phyloP scores from a whole-genome alignment of 768 basidiomycete species.

The Auricularia auricula-judae region DNA sequence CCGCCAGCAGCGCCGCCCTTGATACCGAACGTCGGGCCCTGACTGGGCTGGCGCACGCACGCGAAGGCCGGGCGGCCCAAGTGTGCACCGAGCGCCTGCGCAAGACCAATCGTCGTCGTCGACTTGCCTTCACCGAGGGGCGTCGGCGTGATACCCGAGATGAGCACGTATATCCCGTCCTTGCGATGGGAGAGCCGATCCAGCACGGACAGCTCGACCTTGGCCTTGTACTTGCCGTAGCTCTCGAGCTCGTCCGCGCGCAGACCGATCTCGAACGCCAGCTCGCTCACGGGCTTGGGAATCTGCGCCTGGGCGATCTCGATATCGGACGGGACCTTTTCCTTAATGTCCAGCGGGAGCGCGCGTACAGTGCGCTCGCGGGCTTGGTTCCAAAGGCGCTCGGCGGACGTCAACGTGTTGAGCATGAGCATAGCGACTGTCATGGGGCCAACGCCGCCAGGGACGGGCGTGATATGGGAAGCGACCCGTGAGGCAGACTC shows the following conservation, averaged over 20 bases:
- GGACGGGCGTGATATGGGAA: slow-evolving; percentile 91
- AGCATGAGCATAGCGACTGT: slow-evolving; percentile 97
- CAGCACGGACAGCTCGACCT: slow-evolving; percentile 84
- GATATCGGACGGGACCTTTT: slow-evolving; percentile 91
- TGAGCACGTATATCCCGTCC: slow-evolving; percentile 92
- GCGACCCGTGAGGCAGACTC: slow-evolving; percentile 65
- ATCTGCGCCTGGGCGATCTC: slow-evolving; percentile 92
- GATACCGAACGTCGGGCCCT: slow-evolving; percentile 98
- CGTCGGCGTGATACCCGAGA: slow-evolving; percentile 93
- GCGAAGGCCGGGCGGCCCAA: slow-evolving; percentile 88
- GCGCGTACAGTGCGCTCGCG: slow-evolving; percentile 63
- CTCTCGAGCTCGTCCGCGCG: slow-evolving; percentile 79
- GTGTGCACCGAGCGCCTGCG: slow-evolving; percentile 92
- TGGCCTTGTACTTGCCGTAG: slow-evolving; percentile 95
- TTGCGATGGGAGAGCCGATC: slow-evolving; percentile 75
- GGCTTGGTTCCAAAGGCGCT: slow-evolving; percentile 64
- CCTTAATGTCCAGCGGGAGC: slow-evolving; percentile 64
- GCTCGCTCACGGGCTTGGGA: slow-evolving; percentile 76
- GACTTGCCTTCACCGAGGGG: slow-evolving; percentile 98
- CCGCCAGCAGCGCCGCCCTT: slow-evolving; percentile 98
- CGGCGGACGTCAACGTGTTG: slow-evolving; percentile 80
- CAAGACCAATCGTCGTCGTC: slow-evolving; percentile 93
- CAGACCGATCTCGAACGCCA: slow-evolving; percentile 84
- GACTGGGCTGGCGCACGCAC: slow-evolving; percentile 95
- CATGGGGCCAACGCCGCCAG: slow-evolving; percentile 99